These are phyloP conservation scores for Lodderomyces orthopsilosis DNA, from an alignment of 1,139 yeast genomes.

Conservation along the genomic window DNA sequence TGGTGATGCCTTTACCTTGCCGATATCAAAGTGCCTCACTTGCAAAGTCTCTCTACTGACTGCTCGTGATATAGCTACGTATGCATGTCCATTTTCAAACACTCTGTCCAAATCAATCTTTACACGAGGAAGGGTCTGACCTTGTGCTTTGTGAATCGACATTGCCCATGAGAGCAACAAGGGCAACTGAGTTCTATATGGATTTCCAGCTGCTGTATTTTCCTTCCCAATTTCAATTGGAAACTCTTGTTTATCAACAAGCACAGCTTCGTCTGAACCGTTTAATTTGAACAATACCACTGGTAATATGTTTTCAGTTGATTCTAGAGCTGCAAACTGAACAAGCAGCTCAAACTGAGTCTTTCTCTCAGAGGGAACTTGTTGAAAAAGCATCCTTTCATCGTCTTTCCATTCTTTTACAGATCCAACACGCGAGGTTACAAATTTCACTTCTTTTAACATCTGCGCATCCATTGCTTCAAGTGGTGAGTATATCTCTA, in stretches of 20 bases:
- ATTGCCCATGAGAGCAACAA: slow-evolving; percentile 91
- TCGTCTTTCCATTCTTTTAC: slow-evolving; percentile 35
- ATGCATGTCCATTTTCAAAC: slow-evolving; percentile 93
- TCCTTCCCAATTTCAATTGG: slow-evolving; percentile 28
- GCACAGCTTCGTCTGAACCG: slow-evolving; percentile 26
- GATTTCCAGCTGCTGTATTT: slow-evolving; percentile 17
- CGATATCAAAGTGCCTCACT: slow-evolving; percentile 58
- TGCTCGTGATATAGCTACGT: slow-evolving; percentile 89
- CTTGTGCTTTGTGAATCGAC: slow-evolving; percentile 95
- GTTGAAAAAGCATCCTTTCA: slow-evolving; percentile 34
- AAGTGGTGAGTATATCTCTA: slow-evolving; percentile 25
- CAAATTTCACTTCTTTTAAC: slow-evolving; percentile 26
- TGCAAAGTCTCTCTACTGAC: slow-evolving; percentile 75
- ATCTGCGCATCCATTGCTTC: slow-evolving; percentile 21
- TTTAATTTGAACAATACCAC: slow-evolving; percentile 51
- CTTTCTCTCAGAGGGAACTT: slow-evolving; percentile 26
- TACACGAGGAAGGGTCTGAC: slow-evolving; percentile 84
- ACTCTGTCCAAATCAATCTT: slow-evolving; percentile 73
- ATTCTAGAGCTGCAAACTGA: slow-evolving; percentile 26
- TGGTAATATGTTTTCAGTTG: slow-evolving; percentile 41
- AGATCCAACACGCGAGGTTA: slow-evolving; percentile 26
- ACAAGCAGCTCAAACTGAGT: slow-evolving; percentile 27
- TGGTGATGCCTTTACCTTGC: slow-evolving; percentile 11
- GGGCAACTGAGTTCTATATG: slow-evolving; percentile 67
- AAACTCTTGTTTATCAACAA: slow-evolving; percentile 77